A percentile compares a stretch with the other conserved stretches of the same genome.
Evolutionary conservation across 768 basidiomycete genomes (phyloP).

Genomic region (Phylloporus arenicola): DNA sequence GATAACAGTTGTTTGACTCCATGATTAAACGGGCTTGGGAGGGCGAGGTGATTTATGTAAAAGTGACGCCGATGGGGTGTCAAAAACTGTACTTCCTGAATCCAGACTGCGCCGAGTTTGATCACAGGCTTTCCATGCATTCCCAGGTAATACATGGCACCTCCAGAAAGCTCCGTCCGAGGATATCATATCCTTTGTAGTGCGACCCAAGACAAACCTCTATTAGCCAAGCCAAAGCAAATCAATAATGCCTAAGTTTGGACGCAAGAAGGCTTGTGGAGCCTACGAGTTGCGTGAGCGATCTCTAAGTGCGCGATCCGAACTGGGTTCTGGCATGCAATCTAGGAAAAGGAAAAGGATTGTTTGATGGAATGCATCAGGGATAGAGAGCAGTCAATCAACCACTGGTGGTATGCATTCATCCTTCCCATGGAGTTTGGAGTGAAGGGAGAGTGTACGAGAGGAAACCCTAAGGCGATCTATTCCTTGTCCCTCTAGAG

Average conservation of each 20-base stretch:
- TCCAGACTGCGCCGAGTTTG: not conserved
- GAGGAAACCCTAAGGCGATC: not conserved
- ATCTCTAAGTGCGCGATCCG: not conserved
- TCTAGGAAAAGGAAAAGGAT: not conserved
- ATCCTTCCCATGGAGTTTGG: not conserved
- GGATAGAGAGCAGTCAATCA: not conserved
- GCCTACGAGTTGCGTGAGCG: not conserved
- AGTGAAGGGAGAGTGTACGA: not conserved
- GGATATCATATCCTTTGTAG: no score
- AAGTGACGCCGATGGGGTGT: not conserved
- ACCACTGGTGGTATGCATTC: not conserved
- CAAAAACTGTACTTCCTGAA: not conserved
- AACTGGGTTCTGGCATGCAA: not conserved
- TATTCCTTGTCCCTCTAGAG: no score
- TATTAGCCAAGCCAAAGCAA: not conserved
- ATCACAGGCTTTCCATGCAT: not conserved
- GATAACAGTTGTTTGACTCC: conserved; percentile 26
- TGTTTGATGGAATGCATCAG: not conserved
- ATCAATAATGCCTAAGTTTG: no score
- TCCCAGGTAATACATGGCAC: not conserved
- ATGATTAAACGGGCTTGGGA: conserved; percentile 3
- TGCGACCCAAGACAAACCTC: not conserved
- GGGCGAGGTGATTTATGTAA: not conserved
- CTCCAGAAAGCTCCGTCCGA: not conserved
- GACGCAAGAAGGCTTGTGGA: no score